These are phyloP conservation scores for Dendrothele bispora DNA, from an alignment of 768 basidiomycete genomes.

Conservation along the genomic window DNA sequence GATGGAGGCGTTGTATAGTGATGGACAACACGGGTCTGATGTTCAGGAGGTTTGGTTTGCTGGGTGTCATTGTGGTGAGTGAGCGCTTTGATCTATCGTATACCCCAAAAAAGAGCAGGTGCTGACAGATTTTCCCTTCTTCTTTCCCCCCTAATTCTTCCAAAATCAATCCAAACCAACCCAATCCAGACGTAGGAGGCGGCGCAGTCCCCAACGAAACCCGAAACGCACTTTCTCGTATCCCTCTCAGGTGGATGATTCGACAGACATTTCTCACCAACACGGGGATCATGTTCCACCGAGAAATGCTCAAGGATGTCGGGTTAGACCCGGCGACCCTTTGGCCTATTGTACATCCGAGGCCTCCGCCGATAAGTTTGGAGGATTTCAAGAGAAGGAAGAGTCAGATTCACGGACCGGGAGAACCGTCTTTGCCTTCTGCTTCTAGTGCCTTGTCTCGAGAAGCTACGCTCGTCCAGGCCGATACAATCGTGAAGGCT, in stretches of 20 bases:
- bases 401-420: no score
- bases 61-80: constrained; percentile 35
- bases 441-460: not conserved
- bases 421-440: constrained; percentile 18
- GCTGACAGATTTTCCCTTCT: constrained; percentile 1
- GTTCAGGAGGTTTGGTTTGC: constrained; percentile 11
- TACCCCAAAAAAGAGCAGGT: not conserved
- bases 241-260: constrained; percentile 78
- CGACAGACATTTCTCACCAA: constrained; percentile 57
- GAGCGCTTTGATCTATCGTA: not conserved
- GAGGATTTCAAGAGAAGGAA: no score
- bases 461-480: no score
- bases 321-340: constrained; percentile 48
- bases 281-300: constrained; percentile 61
- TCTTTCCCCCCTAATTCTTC: not conserved
- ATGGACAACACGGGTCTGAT: no score
- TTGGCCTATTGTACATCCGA: constrained; percentile 39
- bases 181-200: constrained; percentile 31
- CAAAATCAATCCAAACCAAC: not conserved
- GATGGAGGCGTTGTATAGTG: no score
- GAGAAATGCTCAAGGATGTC: constrained; percentile 40
- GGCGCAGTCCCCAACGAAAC: constrained; percentile 26
- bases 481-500: not conserved
- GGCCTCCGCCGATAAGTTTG: constrained; percentile 40
- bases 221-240: constrained; percentile 62